Evolutionary conservation across 305 asterid species (phyloP).

Genomic region (Solanum aculeatissimum): DNA sequence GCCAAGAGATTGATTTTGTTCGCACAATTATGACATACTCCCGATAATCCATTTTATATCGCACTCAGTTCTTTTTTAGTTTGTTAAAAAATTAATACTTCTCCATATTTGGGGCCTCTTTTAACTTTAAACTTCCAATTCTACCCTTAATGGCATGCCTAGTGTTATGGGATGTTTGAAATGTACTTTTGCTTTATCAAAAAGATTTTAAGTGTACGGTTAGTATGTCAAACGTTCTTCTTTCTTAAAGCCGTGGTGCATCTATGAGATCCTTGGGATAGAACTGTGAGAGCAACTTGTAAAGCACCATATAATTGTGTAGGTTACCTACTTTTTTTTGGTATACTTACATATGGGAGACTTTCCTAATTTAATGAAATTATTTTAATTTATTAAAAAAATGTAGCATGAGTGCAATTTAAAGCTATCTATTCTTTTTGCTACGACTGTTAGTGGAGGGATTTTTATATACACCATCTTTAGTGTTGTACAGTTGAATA

Average conservation of each 20-base stretch:
- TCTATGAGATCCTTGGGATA: neutral
- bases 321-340: neutral
- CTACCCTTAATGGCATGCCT: neutral
- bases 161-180: neutral
- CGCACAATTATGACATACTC: neutral
- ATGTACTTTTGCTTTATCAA: neutral
- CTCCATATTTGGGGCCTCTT: neutral
- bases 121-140: neutral
- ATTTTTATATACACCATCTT: neutral
- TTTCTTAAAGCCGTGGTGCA: neutral
- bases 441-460: neutral
- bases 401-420: neutral
- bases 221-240: neutral
- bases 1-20: neutral
- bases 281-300: neutral
- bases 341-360: neutral
- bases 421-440: neutral
- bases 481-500: neutral
- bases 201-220: neutral
- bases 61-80: neutral
- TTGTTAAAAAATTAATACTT: neutral
- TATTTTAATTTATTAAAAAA: neutral
- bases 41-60: neutral
- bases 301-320: neutral
- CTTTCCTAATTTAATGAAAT: neutral